Conservation (phyloP, 2,329 filamentous ascomycete genomes). For the Penicillium capsulatum region DNA sequence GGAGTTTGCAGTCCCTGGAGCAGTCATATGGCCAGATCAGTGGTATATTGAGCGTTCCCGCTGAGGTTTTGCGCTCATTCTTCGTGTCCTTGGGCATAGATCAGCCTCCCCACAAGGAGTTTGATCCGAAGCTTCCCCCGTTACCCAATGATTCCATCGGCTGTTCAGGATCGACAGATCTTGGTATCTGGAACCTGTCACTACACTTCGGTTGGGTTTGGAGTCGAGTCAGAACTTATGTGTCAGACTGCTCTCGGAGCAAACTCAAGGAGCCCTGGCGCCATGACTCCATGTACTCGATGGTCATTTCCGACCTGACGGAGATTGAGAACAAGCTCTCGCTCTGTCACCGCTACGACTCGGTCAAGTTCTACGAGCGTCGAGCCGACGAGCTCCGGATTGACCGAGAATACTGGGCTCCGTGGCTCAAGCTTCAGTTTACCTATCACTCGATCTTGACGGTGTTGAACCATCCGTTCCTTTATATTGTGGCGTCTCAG, state of each 20-base stretch:
- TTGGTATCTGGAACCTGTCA: constrained; percentile 51
- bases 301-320: constrained; percentile 50
- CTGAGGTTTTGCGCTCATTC: constrained; percentile 40
- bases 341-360: constrained; percentile 52
- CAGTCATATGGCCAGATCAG: constrained; percentile 49
- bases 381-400: constrained; percentile 45
- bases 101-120: constrained; percentile 19
- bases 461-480: constrained; percentile 52
- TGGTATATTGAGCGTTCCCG: constrained; percentile 42
- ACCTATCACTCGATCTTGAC: constrained; percentile 52
- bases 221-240: constrained; percentile 45
- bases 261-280: constrained; percentile 51
- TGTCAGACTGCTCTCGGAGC: constrained; percentile 48
- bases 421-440: constrained; percentile 53
- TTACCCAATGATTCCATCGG: constrained; percentile 47
- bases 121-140: constrained; percentile 38
- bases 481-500: constrained; percentile 52
- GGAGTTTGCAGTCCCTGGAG: constrained; percentile 51
- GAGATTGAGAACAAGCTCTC: constrained; percentile 47
- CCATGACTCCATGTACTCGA: constrained; percentile 51
- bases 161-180: constrained; percentile 38
- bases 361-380: constrained; percentile 51
- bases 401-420: constrained; percentile 49
- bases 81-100: constrained; percentile 24
- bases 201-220: constrained; percentile 52